Conservation (phyloP, 2,329 filamentous ascomycete species). For the Plenodomus lindquistii region DNA sequence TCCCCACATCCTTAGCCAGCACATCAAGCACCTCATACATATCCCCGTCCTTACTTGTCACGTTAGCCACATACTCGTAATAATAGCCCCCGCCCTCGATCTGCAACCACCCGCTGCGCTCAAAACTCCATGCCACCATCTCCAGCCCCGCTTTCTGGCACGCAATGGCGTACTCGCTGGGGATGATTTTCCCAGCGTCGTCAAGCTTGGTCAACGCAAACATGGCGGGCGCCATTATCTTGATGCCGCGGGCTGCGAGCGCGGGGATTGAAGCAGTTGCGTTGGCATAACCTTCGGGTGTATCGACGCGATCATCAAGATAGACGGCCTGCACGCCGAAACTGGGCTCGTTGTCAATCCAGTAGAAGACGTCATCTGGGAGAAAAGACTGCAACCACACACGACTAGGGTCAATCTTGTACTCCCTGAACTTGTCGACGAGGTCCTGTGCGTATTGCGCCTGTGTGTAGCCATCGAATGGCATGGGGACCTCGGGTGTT, state of each 20-base stretch:
- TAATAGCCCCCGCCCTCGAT: conserved; percentile 52
- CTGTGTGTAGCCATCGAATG: conserved; percentile 69
- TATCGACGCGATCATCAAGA: conserved; percentile 63
- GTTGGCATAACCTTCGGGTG: conserved; percentile 54
- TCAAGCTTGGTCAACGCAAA: conserved; percentile 61
- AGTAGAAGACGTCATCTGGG: conserved; percentile 67
- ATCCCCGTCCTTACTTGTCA: conserved; percentile 67
- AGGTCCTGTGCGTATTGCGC: conserved; percentile 67
- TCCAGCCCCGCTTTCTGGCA: conserved; percentile 65
- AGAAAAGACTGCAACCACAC: conserved; percentile 66
- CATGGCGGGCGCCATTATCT: conserved; percentile 66
- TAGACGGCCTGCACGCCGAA: conserved; percentile 67
- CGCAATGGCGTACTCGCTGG: conserved; percentile 64
- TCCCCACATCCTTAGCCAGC: conserved; percentile 63
- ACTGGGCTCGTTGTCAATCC: conserved; percentile 63
- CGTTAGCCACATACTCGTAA: conserved; percentile 47
- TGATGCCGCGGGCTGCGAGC: conserved; percentile 62
- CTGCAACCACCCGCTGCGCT: conserved; percentile 65
- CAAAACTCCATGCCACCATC: conserved; percentile 70
- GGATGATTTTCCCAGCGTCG: conserved; percentile 60
- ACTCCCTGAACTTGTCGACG: conserved; percentile 48
- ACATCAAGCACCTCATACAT: conserved; percentile 68
- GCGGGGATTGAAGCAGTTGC: conserved; percentile 61
- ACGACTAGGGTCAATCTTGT: conserved; percentile 44
- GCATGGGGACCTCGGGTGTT: conserved; percentile 69